A percentile compares a stretch with the other conserved stretches of the same genome.
These are phyloP conservation scores for Quercus rubra DNA, from an alignment of 306 rosid species.

Conservation along the genomic window DNA sequence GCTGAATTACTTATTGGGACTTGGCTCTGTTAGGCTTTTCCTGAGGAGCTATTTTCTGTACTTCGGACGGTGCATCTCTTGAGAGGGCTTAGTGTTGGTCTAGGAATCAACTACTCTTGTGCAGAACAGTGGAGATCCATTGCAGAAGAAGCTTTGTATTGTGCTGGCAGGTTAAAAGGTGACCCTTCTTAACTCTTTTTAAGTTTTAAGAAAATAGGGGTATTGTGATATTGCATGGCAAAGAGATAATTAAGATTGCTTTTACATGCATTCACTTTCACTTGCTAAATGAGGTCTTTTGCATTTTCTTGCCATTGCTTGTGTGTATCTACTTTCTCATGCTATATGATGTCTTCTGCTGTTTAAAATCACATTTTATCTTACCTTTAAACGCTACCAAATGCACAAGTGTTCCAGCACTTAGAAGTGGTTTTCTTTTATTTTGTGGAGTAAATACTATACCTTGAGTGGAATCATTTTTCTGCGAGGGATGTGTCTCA, in stretches of 20 bases:
- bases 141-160: slow-evolving; percentile 81
- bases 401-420: not conserved
- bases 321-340: too few relatives aligned
- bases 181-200: slow-evolving; percentile 19
- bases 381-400: too few relatives aligned
- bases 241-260: not conserved
- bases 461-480: not conserved
- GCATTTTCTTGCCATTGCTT: not conserved
- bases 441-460: not conserved
- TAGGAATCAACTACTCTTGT: slow-evolving; percentile 92
- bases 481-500: not conserved
- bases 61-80: slow-evolving; percentile 89
- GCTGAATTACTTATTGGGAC: slow-evolving; percentile 5
- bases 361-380: too few relatives aligned
- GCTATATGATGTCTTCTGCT: too few relatives aligned
- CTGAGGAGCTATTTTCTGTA: slow-evolving; percentile 92
- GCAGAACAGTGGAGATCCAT: slow-evolving; percentile 96
- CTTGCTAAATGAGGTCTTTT: not conserved
- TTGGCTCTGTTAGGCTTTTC: slow-evolving; percentile 59
- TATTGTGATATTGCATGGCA: slow-evolving; percentile 10
- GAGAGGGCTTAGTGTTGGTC: slow-evolving; percentile 95
- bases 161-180: slow-evolving; percentile 78
- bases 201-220: not conserved
- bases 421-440: not conserved
- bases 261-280: not conserved